These are phyloP conservation scores for Leccinum fibrillosum DNA, from an alignment of 768 basidiomycete genomes.

Conservation along the genomic window DNA sequence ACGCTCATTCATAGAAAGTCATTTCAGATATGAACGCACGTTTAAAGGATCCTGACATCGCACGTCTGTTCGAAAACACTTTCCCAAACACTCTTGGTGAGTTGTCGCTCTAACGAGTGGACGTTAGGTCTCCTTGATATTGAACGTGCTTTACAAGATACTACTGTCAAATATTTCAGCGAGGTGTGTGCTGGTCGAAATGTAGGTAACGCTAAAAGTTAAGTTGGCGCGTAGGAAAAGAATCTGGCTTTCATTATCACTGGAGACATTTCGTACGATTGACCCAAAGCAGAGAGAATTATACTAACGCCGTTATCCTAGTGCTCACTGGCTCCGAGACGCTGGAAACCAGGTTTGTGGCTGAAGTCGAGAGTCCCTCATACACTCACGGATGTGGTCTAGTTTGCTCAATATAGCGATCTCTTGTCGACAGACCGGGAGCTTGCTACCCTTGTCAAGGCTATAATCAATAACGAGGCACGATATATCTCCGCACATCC, in stretches of 20 bases:
- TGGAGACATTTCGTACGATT: conserved; percentile 71
- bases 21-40: conserved; percentile 69
- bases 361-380: not conserved
- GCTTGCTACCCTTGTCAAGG: conserved; percentile 65
- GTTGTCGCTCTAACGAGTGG: conserved; percentile 8
- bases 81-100: conserved; percentile 79
- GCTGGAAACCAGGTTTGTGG: conserved; percentile 67
- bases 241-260: conserved; percentile 81
- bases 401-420: conserved; percentile 70
- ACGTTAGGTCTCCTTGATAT: not conserved
- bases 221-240: conserved; percentile 41
- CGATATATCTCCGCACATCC: conserved; percentile 70
- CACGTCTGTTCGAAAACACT: conserved; percentile 76
- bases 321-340: conserved; percentile 82
- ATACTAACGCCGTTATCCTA: conserved; percentile 26
- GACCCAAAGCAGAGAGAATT: not conserved
- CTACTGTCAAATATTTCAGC: conserved; percentile 75
- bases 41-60: conserved; percentile 74
- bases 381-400: conserved; percentile 4
- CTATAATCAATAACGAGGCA: conserved; percentile 80
- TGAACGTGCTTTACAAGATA: conserved; percentile 44
- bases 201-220: not conserved
- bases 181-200: conserved; percentile 33
- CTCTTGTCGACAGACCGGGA: conserved; percentile 56
- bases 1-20: conserved; percentile 47